These are phyloP conservation scores for Steccherinum ochraceum DNA, from an alignment of 768 basidiomycete species.

Conservation along the genomic window DNA sequence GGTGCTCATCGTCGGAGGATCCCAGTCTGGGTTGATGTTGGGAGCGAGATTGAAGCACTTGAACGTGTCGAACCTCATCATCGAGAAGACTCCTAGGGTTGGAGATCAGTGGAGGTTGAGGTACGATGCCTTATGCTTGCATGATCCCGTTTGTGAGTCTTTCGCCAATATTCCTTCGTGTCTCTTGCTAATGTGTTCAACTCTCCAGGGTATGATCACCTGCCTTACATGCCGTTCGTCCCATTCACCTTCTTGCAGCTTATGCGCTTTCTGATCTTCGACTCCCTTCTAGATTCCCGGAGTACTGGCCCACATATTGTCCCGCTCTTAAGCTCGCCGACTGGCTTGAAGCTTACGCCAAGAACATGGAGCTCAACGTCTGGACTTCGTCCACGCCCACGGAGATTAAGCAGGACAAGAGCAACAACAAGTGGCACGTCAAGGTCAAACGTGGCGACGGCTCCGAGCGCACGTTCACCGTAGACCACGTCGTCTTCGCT, in stretches of 20 bases:
- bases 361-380: conserved; percentile 27
- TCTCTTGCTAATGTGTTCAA: neutral
- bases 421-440: conserved; percentile 4
- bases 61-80: conserved; percentile 41
- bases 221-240: conserved; percentile 48
- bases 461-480: neutral
- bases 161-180: neutral
- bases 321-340: conserved; percentile 4
- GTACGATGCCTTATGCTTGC: conserved; percentile 61
- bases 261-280: neutral
- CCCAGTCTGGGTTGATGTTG: conserved; percentile 49
- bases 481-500: conserved; percentile 4
- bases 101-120: conserved; percentile 64
- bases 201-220: conserved; percentile 35
- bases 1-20: conserved; percentile 46
- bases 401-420: neutral
- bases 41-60: conserved; percentile 56
- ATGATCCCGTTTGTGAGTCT: conserved; percentile 62
- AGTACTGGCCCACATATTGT: neutral
- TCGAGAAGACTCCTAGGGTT: conserved; percentile 55
- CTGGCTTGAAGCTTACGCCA: conserved; percentile 18
- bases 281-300: neutral
- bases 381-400: conserved; percentile 16
- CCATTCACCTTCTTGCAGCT: too few relatives aligned
- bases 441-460: neutral